Evolutionary conservation across 225 moss, liverwort and hornwort species (phyloP), one percentile per base, ranked within the genome.

Genomic region (Physcomitrellopsis africana): DNA sequence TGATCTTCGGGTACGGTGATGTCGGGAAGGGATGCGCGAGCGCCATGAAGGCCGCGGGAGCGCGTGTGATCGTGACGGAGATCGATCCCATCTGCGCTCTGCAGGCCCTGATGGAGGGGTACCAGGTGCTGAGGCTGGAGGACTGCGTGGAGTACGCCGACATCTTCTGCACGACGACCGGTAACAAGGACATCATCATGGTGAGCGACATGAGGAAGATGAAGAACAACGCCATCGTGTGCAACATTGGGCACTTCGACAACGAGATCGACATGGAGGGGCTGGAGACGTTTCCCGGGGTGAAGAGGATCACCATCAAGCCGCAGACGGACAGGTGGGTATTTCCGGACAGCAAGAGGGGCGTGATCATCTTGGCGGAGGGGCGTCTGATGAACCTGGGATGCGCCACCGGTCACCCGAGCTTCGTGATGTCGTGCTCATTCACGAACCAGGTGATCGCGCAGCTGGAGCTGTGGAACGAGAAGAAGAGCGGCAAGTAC

Each of bases 271-370:
- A 37, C 32, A 37, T 37, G 32, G 32, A 37, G 32, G 32, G 32
- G 32, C 7, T 37, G 32, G 32, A 37, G 32, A 37, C 32, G 32
- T 37, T 2, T 7, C 32, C 32, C 74, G 80, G 32, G 32, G 32
- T 37, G 32, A 37, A 37, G 32, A 79, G 84, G 60, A 82, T 88
- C 66, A 91, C 91, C 8, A 88, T 91, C 74, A 91, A 91, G 79
- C 91, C 91, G 6, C 91, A 91, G 77, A 91, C 91, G 0, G 91
- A 91, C 71, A 73, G 91, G 18, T 91, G 91, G 91, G 82, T 91
- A 9, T 91, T 91, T 58, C 91, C 91, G 1, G 88, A 91, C 74
- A 88, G 81, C 0, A 68, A 71, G 10, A 78, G 68, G 52, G 91
- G 91, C 14, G 77, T 91, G 22, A 91, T 91, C 51, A 54, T 91